phyloP scores from a whole-genome alignment of 1,284 basidiomycete genomes.

The Boletus sp. region DNA sequence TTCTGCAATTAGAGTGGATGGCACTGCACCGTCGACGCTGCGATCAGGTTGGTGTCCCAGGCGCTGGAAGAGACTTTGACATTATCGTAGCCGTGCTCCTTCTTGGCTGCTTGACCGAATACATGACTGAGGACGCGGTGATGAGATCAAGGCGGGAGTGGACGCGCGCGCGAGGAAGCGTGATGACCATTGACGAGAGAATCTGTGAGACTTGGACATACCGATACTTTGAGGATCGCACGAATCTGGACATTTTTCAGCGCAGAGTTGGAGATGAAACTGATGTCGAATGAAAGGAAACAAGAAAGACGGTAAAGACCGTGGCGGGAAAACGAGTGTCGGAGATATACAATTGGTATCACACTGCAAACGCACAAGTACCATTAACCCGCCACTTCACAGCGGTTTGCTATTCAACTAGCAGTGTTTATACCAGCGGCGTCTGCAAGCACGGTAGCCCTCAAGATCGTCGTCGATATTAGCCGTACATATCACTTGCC shows the following conservation, averaged over 20 bases:
- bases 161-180: slow-evolving; percentile 1
- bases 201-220: slow-evolving; percentile 40
- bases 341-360: no score
- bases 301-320: not conserved
- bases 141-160: slow-evolving; percentile 6
- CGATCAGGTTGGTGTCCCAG: slow-evolving; percentile 96
- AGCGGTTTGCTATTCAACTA: no score
- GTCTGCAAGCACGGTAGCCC: no score
- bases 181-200: not conserved
- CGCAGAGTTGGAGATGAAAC: slow-evolving; percentile 8
- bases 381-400: no score
- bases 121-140: slow-evolving; percentile 67
- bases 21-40: slow-evolving; percentile 76
- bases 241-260: slow-evolving; percentile 67
- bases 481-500: no score
- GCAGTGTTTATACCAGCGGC: no score
- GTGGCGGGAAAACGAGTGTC: no score
- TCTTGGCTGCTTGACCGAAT: slow-evolving; percentile 85
- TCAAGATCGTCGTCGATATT: no score
- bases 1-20: not conserved
- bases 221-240: slow-evolving; percentile 75
- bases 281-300: not conserved
- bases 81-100: slow-evolving; percentile 86
- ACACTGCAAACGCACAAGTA: no score
- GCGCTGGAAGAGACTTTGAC: slow-evolving; percentile 88